These are phyloP conservation scores for Trypanosoma theileri DNA, from an alignment of 208 protist species.

Conservation along the genomic window DNA sequence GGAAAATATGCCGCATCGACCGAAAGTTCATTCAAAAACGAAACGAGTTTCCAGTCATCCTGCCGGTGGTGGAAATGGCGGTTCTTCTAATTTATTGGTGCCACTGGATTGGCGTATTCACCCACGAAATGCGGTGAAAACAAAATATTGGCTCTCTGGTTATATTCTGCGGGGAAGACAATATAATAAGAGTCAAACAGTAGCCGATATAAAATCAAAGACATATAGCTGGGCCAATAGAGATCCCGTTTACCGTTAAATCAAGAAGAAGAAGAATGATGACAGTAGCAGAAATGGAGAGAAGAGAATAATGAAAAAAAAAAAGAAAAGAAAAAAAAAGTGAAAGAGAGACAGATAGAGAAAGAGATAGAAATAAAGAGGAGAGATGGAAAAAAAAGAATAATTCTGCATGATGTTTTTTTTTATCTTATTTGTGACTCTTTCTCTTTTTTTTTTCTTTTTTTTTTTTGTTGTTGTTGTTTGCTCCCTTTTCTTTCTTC, in stretches of 20 bases:
- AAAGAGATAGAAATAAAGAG: too few species aligned
- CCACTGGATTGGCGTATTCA: conserved; percentile 91
- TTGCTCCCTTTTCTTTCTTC: too few species aligned
- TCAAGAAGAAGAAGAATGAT: neutral
- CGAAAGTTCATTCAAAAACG: conserved; percentile 81
- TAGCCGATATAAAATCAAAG: conserved; percentile 89
- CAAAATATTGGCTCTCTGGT: conserved; percentile 92
- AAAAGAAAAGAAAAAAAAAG: neutral
- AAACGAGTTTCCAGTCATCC: conserved; percentile 88
- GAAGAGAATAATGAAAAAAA: conserved; percentile 1
- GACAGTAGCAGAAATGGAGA: neutral
- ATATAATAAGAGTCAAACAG: conserved; percentile 82
- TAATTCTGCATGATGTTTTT: too few species aligned
- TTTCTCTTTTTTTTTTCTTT: too few species aligned
- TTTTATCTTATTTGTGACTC: conserved; percentile 5
- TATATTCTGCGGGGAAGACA: conserved; percentile 89
- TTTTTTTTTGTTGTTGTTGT: too few species aligned
- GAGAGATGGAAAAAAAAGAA: too few species aligned
- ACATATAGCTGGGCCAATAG: conserved; percentile 91
- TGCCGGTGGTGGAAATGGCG: conserved; percentile 87
- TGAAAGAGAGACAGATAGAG: neutral
- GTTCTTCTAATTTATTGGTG: conserved; percentile 81
- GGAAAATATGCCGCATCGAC: conserved; percentile 81
- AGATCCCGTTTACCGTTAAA: conserved; percentile 85
- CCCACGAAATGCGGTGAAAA: conserved; percentile 85